Percentiles rank a stretch among this genome's conserved stretches.
Conservation (phyloP, 176 grass and related monocot genomes). For the Oryza rufipogon region DNA sequence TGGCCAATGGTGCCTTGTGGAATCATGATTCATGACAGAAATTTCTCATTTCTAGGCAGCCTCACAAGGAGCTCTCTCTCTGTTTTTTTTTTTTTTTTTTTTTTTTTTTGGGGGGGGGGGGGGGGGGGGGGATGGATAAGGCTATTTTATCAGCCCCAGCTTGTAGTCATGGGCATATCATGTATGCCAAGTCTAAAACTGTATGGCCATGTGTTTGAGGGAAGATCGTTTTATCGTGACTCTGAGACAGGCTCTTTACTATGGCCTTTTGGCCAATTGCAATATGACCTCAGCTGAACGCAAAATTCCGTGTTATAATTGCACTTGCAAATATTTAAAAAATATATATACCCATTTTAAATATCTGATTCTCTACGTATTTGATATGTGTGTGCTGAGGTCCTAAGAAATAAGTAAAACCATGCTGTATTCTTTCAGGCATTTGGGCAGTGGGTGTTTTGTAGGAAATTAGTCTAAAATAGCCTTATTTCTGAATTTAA, state of each 20-base stretch:
- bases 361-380: background rate
- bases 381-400: background rate
- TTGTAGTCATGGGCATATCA: constrained; percentile 1
- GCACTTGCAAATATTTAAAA: too few species aligned
- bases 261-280: too few species aligned
- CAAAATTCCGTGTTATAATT: too few species aligned
- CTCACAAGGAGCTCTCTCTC: background rate
- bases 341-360: background rate
- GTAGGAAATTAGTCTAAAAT: background rate
- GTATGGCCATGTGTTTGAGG: background rate
- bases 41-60: constrained; percentile 8
- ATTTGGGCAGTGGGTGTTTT: background rate
- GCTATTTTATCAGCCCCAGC: constrained; percentile 9
- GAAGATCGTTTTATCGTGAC: background rate
- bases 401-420: background rate
- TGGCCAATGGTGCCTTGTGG: background rate
- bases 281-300: too few species aligned
- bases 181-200: background rate
- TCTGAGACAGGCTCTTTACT: background rate
- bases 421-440: background rate
- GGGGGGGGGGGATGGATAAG: background rate
- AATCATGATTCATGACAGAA: background rate
- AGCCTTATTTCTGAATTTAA: constrained; percentile 2
- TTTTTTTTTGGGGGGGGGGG: background rate
- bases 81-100: background rate